Conservation (phyloP, 306 rosid species). For the Vigna hirtella region DNA sequence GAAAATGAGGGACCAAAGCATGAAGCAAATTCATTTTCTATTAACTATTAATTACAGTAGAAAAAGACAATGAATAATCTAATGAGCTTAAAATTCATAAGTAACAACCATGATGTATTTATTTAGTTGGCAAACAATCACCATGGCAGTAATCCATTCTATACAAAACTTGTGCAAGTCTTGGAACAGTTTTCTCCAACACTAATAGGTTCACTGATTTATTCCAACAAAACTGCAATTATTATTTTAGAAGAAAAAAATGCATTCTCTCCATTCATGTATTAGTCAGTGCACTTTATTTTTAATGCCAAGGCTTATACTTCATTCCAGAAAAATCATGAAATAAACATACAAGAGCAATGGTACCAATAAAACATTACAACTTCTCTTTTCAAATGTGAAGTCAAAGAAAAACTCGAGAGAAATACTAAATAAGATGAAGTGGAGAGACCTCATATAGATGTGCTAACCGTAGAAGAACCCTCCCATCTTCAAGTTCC, state of each 20-base stretch:
- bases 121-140: constrained; percentile 22
- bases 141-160: constrained; percentile 18
- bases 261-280: constrained; percentile 2
- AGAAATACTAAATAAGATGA: constrained; percentile 26
- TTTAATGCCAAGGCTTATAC: not conserved
- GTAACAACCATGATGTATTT: constrained; percentile 21
- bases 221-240: constrained; percentile 5
- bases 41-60: not conserved
- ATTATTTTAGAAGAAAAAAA: not conserved
- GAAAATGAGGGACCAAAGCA: constrained; percentile 34
- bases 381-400: not conserved
- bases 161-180: constrained; percentile 12
- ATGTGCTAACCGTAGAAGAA: constrained; percentile 82
- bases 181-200: not conserved
- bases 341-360: constrained; percentile 15
- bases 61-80: not conserved
- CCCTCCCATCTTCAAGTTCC: constrained; percentile 72
- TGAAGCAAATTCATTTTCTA: constrained; percentile 20
- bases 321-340: constrained; percentile 13
- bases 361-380: not conserved
- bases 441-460: constrained; percentile 68
- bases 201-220: constrained; percentile 19
- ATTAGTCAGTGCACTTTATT: constrained; percentile 7
- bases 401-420: not conserved
- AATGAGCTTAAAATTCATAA: constrained; percentile 20